Evolutionary conservation across 441 rosid genomes (phyloP), one percentile per base, ranked within the genome.

Genomic region (Eutrema salsugineum): DNA sequence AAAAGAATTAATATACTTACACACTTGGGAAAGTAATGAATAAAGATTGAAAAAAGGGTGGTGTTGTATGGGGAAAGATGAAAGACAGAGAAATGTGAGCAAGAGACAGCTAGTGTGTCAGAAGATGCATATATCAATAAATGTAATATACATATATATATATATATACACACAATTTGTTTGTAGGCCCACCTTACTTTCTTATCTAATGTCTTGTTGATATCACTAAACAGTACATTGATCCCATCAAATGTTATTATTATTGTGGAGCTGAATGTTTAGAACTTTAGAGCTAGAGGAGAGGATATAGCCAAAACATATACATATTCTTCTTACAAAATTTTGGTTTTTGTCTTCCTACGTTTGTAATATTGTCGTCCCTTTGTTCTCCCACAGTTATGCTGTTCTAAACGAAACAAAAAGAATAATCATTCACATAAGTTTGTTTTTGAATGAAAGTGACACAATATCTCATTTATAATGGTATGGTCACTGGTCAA

Each of bases 51-150:
- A 67, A 68, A 58, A 75, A 63, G 61, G 30, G 22, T n/a, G 2
- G 75, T 56, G 63, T 56, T 46, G 70, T 70, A 56, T 76, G 8
- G 79, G 76, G 79, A 76, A 76, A 69, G 75, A 70, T 48, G 55
- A 76, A 70, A 64, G 79, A 76, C 75, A 70, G 75, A 22, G 56
- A 64, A 76, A 70, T 70, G 54, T 48, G 76, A 69, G 68, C 27
- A 63, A 57, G 75, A 64, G 72, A 76, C 79, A 76, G 79, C 79
- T 76, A 64, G 32, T 76, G 63, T 76, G 79, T 70, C 79, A 76
- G 79, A 76, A 46, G 48, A 63, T 68, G 70, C 74, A 53, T 53
- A 44, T 62, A 68, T 57, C 70, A 49, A 75, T 68, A 54, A 75
- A 75, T 68, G 57, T 59, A 19, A 9, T 56, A 7, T 48, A 24